Conservation (phyloP, 257 asterid genomes). For the Solanum verrucosum region DNA sequence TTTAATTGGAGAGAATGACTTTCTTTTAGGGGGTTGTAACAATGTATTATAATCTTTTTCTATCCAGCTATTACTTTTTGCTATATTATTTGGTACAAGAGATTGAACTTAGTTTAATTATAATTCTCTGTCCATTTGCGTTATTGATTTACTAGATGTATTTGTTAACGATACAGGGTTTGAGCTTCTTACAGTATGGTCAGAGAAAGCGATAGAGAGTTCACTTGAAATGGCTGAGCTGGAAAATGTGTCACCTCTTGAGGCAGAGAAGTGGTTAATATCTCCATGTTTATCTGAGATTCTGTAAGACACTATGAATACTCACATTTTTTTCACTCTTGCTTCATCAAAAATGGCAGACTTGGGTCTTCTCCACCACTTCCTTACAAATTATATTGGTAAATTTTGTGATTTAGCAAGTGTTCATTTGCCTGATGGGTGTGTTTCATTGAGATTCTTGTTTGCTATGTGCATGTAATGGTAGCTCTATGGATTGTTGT, state of each 20-base stretch:
- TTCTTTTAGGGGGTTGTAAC: neutral
- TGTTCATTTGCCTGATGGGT: neutral
- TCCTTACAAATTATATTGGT: neutral
- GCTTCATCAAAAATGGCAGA: neutral
- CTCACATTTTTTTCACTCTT: neutral
- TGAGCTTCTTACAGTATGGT: conserved; percentile 60
- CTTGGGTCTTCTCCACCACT: neutral
- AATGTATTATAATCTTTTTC: neutral
- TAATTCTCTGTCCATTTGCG: neutral
- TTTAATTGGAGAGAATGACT: neutral
- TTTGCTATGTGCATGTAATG: neutral
- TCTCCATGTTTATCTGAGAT: conserved; percentile 50
- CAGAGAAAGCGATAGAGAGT: conserved; percentile 61
- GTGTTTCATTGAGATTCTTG: neutral
- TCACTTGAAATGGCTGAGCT: conserved; percentile 89
- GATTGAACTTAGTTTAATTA: neutral
- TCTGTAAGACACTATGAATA: conserved; percentile 36
- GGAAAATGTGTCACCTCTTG: conserved; percentile 73
- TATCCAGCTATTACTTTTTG: neutral
- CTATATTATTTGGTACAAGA: neutral
- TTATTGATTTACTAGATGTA: neutral
- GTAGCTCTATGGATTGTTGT: neutral
- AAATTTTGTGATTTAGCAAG: neutral
- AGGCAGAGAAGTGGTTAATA: conserved; percentile 85
- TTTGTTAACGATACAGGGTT: conserved; percentile 40